phyloP scores from a whole-genome alignment of 768 basidiomycete species.

The Boletus sensibilis region DNA sequence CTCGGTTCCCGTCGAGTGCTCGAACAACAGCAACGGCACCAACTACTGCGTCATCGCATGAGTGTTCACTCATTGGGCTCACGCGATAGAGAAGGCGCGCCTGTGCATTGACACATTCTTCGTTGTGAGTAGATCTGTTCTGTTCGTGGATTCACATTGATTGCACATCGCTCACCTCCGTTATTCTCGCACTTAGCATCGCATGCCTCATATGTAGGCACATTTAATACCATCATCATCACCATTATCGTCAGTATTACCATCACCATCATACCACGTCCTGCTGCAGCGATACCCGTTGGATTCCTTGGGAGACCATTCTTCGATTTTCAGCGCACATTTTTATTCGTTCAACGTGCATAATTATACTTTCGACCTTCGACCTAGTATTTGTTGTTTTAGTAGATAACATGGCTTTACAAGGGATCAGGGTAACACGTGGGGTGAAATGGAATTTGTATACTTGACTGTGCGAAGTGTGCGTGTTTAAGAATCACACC shows the following conservation, averaged over 20 bases:
- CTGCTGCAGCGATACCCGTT: conserved; percentile 3
- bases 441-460: conserved; percentile 4
- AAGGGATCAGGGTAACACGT: background rate
- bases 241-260: background rate
- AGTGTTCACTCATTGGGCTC: background rate
- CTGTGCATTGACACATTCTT: conserved; percentile 5
- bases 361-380: conserved; percentile 24
- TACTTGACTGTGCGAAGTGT: background rate
- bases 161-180: conserved; percentile 6
- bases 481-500: background rate
- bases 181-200: conserved; percentile 1
- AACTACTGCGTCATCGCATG: conserved; percentile 23
- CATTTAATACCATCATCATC: conserved; percentile 8
- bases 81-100: background rate
- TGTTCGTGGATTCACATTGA: background rate
- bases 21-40: background rate
- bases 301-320: conserved; percentile 1
- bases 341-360: conserved; percentile 20
- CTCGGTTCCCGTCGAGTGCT: conserved; percentile 17
- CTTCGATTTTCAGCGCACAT: conserved; percentile 10
- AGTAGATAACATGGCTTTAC: conserved; percentile 9
- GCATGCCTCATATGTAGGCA: conserved; percentile 2
- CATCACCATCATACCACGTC: conserved; percentile 6
- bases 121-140: conserved; percentile 20
- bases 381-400: conserved; percentile 20